Base-by-base conservation (phyloP, 257 asterid genomes). In the Penstemon eatonii region DNA sequence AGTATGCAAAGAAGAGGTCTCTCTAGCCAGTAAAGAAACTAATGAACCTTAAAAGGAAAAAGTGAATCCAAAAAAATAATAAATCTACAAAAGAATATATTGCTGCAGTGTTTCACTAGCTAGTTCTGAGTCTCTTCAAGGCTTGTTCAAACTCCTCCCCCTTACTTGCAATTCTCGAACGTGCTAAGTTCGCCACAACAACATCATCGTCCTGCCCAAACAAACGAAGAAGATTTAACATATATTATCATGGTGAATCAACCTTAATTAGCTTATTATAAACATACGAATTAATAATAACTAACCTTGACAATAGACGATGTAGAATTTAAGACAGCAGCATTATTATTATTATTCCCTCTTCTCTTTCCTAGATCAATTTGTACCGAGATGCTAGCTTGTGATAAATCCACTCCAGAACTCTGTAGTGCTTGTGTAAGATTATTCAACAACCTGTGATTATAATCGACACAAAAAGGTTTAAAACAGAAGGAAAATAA, bases 351-450 rank as follows among this genome's bases (percentile, higher is more conserved):
- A 25, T 76, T 78, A 39, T 80, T 77, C 7, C 82, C 83, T 77
- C 79, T 83, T 79, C 79, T 83, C 79, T 89, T 89, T 18, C 93
- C 96, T 15, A 94, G 84, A 76, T 94, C 93, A 65, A 94, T 86
- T 79, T 91, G 89, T 37, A 91, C 99, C 0, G 98, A 89, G 75
- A 94, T 85, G 80, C 75, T 84, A 74, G 99, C 91, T 71, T 83
- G 90, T 10, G 96, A 84, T 63, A 89, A 80, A 73, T 94, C 95
- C 40, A 94, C 86, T 36, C 99, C 99, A 19, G 96, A 87, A 66
- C 68, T 84, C 73, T 86, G 91, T 61, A 94, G 81, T 51, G 99
- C 96, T 82, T 87, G 83, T 13, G 94, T 85, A 60, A 94, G 82
- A 66, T 86, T 82, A 67, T 81, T 87, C 80, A 94, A 71, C 85